Evolutionary conservation across 139 green algal species (phyloP).

Genomic region (Chlorokybus atmophyticus): DNA sequence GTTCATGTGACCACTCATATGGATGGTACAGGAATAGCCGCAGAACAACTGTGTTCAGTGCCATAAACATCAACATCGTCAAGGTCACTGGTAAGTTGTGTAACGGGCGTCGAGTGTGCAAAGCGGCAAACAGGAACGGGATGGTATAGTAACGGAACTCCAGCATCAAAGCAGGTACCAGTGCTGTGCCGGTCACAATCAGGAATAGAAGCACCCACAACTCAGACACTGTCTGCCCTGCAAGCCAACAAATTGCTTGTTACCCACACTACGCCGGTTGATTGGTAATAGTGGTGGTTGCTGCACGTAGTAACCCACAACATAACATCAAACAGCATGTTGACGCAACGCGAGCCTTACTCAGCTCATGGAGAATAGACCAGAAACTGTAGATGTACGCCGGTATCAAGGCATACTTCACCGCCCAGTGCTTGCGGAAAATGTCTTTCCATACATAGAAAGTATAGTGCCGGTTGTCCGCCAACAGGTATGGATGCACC

Average conservation of each 20-base stretch:
- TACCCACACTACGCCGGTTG: no score
- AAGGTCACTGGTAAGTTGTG: background rate
- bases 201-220: no score
- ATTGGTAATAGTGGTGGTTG: no score
- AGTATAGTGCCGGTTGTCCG: constrained; percentile 87
- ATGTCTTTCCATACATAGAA: constrained; percentile 81
- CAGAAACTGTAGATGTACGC: constrained; percentile 40
- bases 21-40: constrained; percentile 53
- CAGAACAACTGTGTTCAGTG: constrained; percentile 43
- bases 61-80: background rate
- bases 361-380: no score
- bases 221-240: no score
- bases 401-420: constrained; percentile 37
- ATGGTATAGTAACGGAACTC: constrained; percentile 81
- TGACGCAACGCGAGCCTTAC: no score
- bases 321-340: no score
- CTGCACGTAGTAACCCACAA: no score
- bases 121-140: constrained; percentile 37
- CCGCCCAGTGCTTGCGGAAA: constrained; percentile 10
- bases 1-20: constrained; percentile 54
- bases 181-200: constrained; percentile 24
- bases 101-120: constrained; percentile 39
- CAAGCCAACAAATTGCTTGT: no score
- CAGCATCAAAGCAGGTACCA: constrained; percentile 67
- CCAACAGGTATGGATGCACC: constrained; percentile 78